A percentile compares a stretch with the other conserved stretches of the same genome.
Conservation (phyloP, 2,329 filamentous ascomycete species). For the Oidium heveae region DNA sequence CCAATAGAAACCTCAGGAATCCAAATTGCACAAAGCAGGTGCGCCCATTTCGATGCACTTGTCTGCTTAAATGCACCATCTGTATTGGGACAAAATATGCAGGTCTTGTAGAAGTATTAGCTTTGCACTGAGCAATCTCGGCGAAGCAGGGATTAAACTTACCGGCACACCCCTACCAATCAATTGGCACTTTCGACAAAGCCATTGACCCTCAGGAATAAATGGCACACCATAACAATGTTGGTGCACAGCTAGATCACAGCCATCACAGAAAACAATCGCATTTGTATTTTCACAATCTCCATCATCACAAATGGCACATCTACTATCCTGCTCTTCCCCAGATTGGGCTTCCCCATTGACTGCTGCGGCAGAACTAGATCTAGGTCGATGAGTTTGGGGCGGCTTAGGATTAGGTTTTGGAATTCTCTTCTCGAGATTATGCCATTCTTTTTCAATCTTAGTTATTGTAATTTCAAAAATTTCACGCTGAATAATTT, state of each 20-base stretch:
- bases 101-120: constrained; percentile 30
- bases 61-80: constrained; percentile 98
- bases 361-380: constrained; percentile 80
- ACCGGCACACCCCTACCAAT: constrained; percentile 77
- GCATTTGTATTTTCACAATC: constrained; percentile 98
- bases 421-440: constrained; percentile 82
- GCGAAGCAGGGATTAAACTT: constrained; percentile 14
- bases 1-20: constrained; percentile 91
- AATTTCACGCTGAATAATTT: constrained; percentile 71
- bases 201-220: constrained; percentile 95
- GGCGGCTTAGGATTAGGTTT: constrained; percentile 93
- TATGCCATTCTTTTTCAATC: constrained; percentile 97
- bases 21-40: constrained; percentile 93
- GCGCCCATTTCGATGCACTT: constrained; percentile 86
- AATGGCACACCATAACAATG: constrained; percentile 98
- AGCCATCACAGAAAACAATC: constrained; percentile 96
- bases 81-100: constrained; percentile 94
- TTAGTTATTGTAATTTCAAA: constrained; percentile 98
- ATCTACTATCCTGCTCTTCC: constrained; percentile 93
- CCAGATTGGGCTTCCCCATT: constrained; percentile 74
- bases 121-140: not conserved
- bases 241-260: constrained; percentile 90
- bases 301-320: constrained; percentile 94
- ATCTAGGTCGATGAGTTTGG: constrained; percentile 76
- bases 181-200: constrained; percentile 87